phyloP scores from a whole-genome alignment of 2,329 filamentous ascomycete genomes.

The Leptoxyphium fumago region DNA sequence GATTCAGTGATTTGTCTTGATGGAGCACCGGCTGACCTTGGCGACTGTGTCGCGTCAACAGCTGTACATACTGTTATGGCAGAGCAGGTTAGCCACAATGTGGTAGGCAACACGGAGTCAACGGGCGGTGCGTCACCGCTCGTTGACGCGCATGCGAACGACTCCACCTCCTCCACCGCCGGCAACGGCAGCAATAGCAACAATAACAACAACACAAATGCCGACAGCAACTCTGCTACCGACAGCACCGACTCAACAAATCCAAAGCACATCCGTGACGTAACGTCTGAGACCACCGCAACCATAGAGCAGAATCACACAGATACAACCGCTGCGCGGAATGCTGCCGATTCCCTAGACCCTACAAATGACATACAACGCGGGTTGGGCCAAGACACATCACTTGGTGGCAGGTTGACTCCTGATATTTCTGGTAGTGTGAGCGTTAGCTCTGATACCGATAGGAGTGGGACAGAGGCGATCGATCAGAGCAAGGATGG shows the following conservation, averaged over 20 bases:
- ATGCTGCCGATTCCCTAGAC: constrained; percentile 2
- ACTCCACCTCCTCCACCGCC: constrained; percentile 41
- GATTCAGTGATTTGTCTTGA: too few relatives aligned
- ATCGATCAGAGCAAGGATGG: constrained; percentile 39
- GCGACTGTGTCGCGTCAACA: not conserved
- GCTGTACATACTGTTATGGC: constrained; percentile 45
- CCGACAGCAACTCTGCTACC: constrained; percentile 1
- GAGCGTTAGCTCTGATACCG: constrained; percentile 64
- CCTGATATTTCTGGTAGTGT: constrained; percentile 53
- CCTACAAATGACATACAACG: constrained; percentile 1
- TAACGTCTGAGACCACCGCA: constrained; percentile 2
- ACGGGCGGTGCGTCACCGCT: constrained; percentile 44
- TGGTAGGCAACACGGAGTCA: constrained; percentile 58
- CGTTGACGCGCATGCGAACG: constrained; percentile 48
- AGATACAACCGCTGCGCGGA: constrained; percentile 9
- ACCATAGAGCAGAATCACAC: constrained; percentile 20
- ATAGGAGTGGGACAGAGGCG: constrained; percentile 46
- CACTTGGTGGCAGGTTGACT: constrained; percentile 41
- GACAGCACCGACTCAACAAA: constrained; percentile 1
- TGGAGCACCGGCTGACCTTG: too few relatives aligned
- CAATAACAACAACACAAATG: constrained; percentile 21
- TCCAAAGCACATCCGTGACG: too few relatives aligned
- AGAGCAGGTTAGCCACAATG: constrained; percentile 56
- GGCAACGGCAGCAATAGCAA: constrained; percentile 31
- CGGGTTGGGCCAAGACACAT: constrained; percentile 23